These are phyloP conservation scores for Fusarium longipes DNA, from an alignment of 2,329 filamentous ascomycete genomes.

Conservation along the genomic window DNA sequence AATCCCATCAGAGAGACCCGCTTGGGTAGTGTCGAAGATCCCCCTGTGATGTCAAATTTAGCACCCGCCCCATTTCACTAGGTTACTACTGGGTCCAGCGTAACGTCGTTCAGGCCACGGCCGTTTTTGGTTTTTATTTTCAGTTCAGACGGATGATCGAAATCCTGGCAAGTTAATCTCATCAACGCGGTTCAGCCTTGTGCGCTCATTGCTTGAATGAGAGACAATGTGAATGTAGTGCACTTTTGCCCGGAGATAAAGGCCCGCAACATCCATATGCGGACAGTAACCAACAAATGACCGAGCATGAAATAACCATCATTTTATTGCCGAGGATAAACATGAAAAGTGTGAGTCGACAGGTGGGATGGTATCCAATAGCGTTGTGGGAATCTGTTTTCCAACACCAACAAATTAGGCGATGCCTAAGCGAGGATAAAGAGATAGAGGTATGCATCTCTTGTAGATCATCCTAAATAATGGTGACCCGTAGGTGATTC, in stretches of 20 bases:
- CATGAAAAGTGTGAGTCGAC: background rate
- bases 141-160: conserved; percentile 18
- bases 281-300: background rate
- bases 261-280: conserved; percentile 2
- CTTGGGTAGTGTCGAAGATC: conserved; percentile 30
- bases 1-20: conserved; percentile 36
- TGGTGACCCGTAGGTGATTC: background rate
- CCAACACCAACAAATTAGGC: conserved; percentile 2
- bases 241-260: conserved; percentile 29
- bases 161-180: conserved; percentile 2
- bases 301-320: conserved; percentile 3
- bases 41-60: conserved; percentile 45
- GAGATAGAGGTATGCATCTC: background rate
- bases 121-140: conserved; percentile 8
- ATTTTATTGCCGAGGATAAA: conserved; percentile 9
- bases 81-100: conserved; percentile 25
- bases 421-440: conserved; percentile 5
- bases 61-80: conserved; percentile 31
- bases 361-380: conserved; percentile 6
- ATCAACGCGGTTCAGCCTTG: conserved; percentile 31
- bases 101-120: conserved; percentile 33
- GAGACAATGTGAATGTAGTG: background rate
- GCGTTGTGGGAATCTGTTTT: background rate
- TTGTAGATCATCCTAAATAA: conserved; percentile 15
- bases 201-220: background rate